Evolutionary conservation across 2,329 filamentous ascomycete genomes (phyloP), one percentile per base, ranked within the genome.

Genomic region (Xylariaceae sp.): DNA sequence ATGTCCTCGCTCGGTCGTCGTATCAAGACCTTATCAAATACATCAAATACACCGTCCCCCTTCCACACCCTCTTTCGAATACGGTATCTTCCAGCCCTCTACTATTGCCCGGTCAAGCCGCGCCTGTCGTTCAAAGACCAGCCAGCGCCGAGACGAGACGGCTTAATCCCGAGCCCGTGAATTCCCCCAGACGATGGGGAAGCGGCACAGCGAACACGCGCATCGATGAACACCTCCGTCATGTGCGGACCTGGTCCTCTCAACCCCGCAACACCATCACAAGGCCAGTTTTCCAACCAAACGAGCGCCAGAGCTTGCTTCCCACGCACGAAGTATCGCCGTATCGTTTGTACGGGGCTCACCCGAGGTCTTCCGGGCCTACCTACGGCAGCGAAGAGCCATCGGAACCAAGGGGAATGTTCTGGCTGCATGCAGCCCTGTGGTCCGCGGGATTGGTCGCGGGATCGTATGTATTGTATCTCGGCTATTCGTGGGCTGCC

Each of bases 1-100:
- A 57, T 20, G 20, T 56, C 3, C 53, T 67, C 9, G 62, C 59
- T 4, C 42, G 40, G 6, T 51, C 50, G 9, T 66, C 63, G 0
- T 67, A 65, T 23, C 63, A 60, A 9, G 56, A 63, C 3, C 55
- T 67, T 2, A 61, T 64, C 43, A 42, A 56, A 12, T 62, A 66
- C 32, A 57, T 56, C 32, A 57, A 50, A 29, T 65, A 57, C 54
- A 23, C 48, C 1, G 55, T 50, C 9, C 60, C 62, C 14, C 12
- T 49, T n/a, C 52, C 57, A 7, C 56, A 59, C 14, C 61, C 59
- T 3, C 44, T 16, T 2, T 54, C 53, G 6, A 43, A 44, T 32
- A 48, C 52, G 3, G 53, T 61, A 7, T 37, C 54, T 1, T 42
- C 56, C 6, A 16, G 48, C 14, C 44, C 40, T 10, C 23, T 32